Evolutionary conservation across 768 basidiomycete genomes (phyloP), one percentile per base, ranked within the genome.

Genomic region (Leccinum rimulosum): DNA sequence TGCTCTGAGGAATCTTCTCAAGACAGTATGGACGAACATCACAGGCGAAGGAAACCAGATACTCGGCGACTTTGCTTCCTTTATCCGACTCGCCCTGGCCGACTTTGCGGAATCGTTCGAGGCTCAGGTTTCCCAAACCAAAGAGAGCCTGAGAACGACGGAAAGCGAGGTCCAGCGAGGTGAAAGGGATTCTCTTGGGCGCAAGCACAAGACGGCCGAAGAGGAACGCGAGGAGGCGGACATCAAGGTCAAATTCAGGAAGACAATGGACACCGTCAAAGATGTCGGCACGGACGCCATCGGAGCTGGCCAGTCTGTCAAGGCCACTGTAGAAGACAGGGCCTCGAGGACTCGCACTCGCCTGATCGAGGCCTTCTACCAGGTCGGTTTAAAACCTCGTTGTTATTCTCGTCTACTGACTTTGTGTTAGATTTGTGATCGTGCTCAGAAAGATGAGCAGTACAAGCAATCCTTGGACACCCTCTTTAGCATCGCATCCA

Each of bases 201-300:
- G 85, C 47, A 81, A 80, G 63, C 78, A 78, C 69, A 68, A 80
- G 63, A 73, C 80, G 1, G 66, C 80, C 0, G 79, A 86, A 60
- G 65, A 66, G 31, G 43, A 57, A 27, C 76, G 80, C 55, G 77
- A 81, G 56, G 67, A 70, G 11, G 61, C 75, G 6, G 85, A 88
- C 31, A 59, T 76, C 4, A 82, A 81, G 66, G 78, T 77, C 7
- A 76, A 78, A 28, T 91, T 86, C 67, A 85, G 88, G 71, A 82
- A 82, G 62, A 79, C 84, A 0, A 86, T 90, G 83, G 89, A 89
- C 31, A 80, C 79, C 0, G 75, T 82, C 10, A 89, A 87, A 68
- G 79, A 74, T 11, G 77, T 75, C 0, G 89, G 89, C 8, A 81
- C 80, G 0, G 75, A 75, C 33, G 80, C 78, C 8, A 89, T 90